Conservation (phyloP, 768 basidiomycete species). For the Dioszegia aurantiaca region DNA sequence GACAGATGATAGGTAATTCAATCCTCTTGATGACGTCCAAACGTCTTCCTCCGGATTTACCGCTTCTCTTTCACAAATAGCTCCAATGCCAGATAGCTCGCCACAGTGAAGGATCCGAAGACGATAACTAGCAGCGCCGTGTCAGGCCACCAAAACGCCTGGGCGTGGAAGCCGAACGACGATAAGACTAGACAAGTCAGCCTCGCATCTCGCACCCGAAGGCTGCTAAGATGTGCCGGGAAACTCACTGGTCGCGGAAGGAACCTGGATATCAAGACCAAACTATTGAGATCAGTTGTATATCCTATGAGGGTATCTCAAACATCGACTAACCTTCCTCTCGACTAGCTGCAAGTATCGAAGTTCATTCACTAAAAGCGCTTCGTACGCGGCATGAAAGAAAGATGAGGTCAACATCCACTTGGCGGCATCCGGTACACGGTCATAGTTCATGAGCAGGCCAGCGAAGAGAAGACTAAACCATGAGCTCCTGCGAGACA, state of each 20-base stretch:
- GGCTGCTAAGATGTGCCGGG: background rate
- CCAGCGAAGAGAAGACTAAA: constrained; percentile 89
- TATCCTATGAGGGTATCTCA: background rate
- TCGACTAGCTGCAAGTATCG: constrained; percentile 90
- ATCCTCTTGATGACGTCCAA: background rate
- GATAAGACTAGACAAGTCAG: constrained; percentile 62
- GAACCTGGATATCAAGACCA: constrained; percentile 93
- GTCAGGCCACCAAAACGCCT: constrained; percentile 99
- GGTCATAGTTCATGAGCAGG: constrained; percentile 87
- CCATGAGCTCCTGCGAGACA: background rate
- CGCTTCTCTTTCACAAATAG: constrained; percentile 82
- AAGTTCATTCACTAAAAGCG: constrained; percentile 94
- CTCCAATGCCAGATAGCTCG: constrained; percentile 76
- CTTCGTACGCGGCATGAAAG: constrained; percentile 99
- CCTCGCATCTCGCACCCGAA: no score
- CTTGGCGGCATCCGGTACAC: constrained; percentile 66
- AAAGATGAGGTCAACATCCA: constrained; percentile 92
- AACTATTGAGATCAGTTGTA: constrained; percentile 59
- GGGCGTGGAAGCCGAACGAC: constrained; percentile 85
- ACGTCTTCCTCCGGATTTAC: constrained; percentile 30
- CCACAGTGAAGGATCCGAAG: constrained; percentile 72
- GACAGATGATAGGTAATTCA: background rate
- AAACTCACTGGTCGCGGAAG: constrained; percentile 73
- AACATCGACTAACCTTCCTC: constrained; percentile 62
- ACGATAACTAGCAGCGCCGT: constrained; percentile 79